Base-by-base conservation (phyloP, 2,329 filamentous ascomycete species). In the Alternaria panax region DNA sequence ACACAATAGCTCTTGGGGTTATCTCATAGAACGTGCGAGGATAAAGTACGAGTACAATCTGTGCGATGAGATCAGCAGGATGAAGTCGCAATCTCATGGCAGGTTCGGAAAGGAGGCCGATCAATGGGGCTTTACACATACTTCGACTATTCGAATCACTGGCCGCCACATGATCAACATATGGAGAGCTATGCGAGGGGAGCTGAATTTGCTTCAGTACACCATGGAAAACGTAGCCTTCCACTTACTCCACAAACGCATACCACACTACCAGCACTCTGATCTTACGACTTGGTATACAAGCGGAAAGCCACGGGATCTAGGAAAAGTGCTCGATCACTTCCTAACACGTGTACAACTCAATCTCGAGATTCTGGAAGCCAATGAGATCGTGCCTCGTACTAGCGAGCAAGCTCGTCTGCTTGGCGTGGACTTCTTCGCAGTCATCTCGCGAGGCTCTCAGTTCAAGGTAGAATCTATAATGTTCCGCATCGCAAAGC, bases 381-480 rank as follows among this genome's bases (percentile, higher is more conserved):
- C 89, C 8, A 97, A 97, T 66, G 95, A 97, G 73, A 83, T 98
- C 22, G 88, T 98, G 36, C 83, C 93, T 1, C 86, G 94, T 54
- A 98, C 93, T 0, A 96, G 93, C 69, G 95, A 99, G 77, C 95
- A 99, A 78, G 95, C 95, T 8, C 89, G 95, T 11, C 82, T 99
- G 11, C 84, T 99, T 3, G 95, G 95, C 0, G 91, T 98, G 0
- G 95, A 99, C 78, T 99, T 99, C 80, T 97, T 94, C 76, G 96
- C 93, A 0, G 95, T 99, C 54, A 95, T 97, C 72, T 94, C 92
- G 6, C 87, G 95, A 54, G 95, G 95, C 16, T 98, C 93, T 0
- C 95, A 99, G 74, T 98, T 96, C 85, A 99, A 99, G 77, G 95
- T 99, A 40, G 95, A 99, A 79, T 97, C 94, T 1, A 89, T 97